Evolutionary conservation across 495 filamentous ascomycete species (phyloP), one percentile per base, ranked within the genome.

Genomic region (Tuber melanosporum): DNA sequence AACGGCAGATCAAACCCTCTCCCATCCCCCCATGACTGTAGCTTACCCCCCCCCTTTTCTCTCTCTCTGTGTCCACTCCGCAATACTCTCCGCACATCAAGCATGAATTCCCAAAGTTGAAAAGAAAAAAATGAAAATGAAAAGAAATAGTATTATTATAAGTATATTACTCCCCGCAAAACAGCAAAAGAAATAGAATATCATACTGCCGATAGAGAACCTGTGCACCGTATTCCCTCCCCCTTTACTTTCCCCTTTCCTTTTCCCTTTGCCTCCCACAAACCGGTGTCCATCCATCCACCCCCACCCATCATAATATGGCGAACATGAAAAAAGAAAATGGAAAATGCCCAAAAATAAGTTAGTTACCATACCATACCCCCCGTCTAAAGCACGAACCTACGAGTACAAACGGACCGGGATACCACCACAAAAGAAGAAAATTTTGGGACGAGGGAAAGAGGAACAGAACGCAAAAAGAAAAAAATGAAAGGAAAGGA

Each of bases 301-400:
- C 4, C 39, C 39, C 26, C 47, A n/a, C 22, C 47, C 57, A 36
- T 66, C 57, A 36, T 66, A 66, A 66, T 36, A 66, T 17, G 42
- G 46, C 32, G n/a, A 42, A 70, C 41, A 73, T 47, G 70, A 78
- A 74, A 47, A 44, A 73, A 32, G 46, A 9, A 44, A 70, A 45
- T 57, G 70, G n/a, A 15, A 62, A 42, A 78, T 36, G 5, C 57
- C 57, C 32, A 36, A 36, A 32, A 66, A 17, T 66, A 66, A 66
- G 57, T 36, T 32, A 19, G 57, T 66, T 66, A 36, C 10, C 22
- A 62, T n/a, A 12, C 3, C n/a, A 62, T 62, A 62, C 52, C n/a
- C 52, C 52, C 52, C n/a, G 14, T 62, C 52, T 62, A 62, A 62
- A 62, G 52, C n/a, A n/a, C 10, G n/a, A 62, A 62, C 52, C 52